Evolutionary conservation across 176 grass and related monocot genomes (phyloP).

Genomic region (Triticum dicoccoides): DNA sequence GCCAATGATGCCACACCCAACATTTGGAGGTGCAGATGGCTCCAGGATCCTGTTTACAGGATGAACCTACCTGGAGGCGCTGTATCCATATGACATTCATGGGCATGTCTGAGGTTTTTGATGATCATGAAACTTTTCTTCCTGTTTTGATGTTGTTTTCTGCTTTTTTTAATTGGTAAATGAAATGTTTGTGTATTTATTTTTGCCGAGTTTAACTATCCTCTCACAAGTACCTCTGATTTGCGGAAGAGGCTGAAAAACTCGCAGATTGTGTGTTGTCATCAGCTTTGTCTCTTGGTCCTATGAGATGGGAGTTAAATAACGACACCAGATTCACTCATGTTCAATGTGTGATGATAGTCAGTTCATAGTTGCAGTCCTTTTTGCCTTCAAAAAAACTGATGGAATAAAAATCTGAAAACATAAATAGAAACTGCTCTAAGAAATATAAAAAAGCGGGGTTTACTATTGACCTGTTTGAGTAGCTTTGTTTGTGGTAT

Average conservation of each 20-base stretch:
- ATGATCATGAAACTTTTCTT: neutral
- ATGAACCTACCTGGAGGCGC: constrained; percentile 54
- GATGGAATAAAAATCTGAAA: too few species aligned
- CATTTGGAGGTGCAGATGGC: constrained; percentile 28
- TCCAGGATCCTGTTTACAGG: constrained; percentile 49
- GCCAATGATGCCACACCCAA: constrained; percentile 8
- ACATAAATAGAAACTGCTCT: too few species aligned
- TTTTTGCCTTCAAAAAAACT: neutral
- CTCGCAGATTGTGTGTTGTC: constrained; percentile 47
- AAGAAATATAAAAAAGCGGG: too few species aligned
- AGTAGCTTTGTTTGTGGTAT: too few species aligned
- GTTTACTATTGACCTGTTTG: too few species aligned
- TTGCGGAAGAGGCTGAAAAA: constrained; percentile 40
- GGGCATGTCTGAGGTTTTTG: constrained; percentile 23
- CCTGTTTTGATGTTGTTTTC: too few species aligned
- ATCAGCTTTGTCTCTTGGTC: constrained; percentile 53
- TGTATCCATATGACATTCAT: constrained; percentile 18
- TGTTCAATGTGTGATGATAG: neutral
- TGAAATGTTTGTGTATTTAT: neutral
- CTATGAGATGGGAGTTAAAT: constrained; percentile 54
- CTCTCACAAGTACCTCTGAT: neutral
- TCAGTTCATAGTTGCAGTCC: too few species aligned
- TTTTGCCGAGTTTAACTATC: constrained; percentile 49
- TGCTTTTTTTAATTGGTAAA: neutral
- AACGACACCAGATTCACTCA: constrained; percentile 40